phyloP scores from a whole-genome alignment of 192 early-diverging fungal genomes.

The Mortierella hygrophila region DNA sequence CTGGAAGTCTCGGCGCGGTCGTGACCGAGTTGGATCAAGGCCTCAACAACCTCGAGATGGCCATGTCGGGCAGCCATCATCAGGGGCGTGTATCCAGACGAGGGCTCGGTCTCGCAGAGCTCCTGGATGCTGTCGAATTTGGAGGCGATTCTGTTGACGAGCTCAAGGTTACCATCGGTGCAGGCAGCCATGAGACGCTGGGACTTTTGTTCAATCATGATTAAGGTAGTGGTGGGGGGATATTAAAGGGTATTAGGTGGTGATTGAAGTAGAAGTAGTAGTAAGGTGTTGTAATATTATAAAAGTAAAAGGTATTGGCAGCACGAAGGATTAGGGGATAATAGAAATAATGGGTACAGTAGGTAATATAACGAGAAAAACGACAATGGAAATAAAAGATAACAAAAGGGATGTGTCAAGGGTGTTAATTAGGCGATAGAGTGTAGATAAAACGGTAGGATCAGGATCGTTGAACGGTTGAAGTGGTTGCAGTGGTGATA shows the following conservation, averaged over 20 bases:
- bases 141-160: slow-evolving; percentile 45
- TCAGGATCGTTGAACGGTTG: background rate
- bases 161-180: slow-evolving; percentile 40
- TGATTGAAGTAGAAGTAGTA: background rate
- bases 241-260: background rate
- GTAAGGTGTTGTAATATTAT: background rate
- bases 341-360: background rate
- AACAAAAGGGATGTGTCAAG: background rate
- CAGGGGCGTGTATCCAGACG: slow-evolving; percentile 37
- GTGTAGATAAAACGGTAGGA: slow-evolving; percentile 1
- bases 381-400: background rate
- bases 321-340: background rate
- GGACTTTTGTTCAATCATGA: slow-evolving; percentile 49
- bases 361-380: background rate
- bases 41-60: slow-evolving; percentile 42
- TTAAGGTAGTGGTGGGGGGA: background rate
- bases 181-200: slow-evolving; percentile 46
- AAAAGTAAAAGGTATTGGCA: background rate
- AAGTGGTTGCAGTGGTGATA: background rate
- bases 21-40: slow-evolving; percentile 44
- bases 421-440: background rate
- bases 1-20: slow-evolving; percentile 44
- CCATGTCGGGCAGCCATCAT: slow-evolving; percentile 54
- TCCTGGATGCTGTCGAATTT: slow-evolving; percentile 43
- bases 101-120: slow-evolving; percentile 38